phyloP scores from a whole-genome alignment of 805 yeast genomes.

The Pichia membranifaciens region DNA sequence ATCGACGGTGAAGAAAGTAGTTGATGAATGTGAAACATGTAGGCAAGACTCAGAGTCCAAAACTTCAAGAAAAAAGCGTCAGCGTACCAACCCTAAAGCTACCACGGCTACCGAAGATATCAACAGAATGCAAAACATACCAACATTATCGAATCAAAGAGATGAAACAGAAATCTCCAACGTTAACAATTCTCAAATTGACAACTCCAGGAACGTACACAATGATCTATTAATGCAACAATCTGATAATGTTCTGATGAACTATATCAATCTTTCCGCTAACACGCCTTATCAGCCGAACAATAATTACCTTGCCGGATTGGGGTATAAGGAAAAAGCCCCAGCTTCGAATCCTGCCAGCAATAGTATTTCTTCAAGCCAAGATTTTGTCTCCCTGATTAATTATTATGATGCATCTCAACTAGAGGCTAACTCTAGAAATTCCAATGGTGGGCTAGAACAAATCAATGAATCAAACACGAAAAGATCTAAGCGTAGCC shows the following conservation, averaged over 20 bases:
- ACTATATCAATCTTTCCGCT: not conserved
- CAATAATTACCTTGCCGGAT: not conserved
- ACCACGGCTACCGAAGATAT: not conserved
- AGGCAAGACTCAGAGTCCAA: conserved; percentile 32
- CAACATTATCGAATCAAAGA: conserved; percentile 3
- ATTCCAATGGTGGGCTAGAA: too few species aligned
- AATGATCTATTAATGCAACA: not conserved
- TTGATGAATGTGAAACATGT: conserved; percentile 72
- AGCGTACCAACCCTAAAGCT: conserved; percentile 1
- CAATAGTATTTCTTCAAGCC: not conserved
- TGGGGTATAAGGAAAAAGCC: too few species aligned
- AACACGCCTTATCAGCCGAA: not conserved
- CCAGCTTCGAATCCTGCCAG: too few species aligned
- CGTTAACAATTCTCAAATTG: not conserved
- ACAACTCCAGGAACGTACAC: not conserved
- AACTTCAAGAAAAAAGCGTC: not conserved
- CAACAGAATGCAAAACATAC: not conserved
- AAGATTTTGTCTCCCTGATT: conserved; percentile 9
- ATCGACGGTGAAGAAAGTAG: conserved; percentile 75
- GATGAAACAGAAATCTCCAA: not conserved
- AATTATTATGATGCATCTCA: conserved; percentile 7
- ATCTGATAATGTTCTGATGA: not conserved
- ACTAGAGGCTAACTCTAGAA: too few species aligned
- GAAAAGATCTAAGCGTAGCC: not conserved
- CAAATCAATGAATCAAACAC: too few species aligned